Evolutionary conservation across 2,329 filamentous ascomycete species (phyloP).

Genomic region (Arachnomyces sp.): DNA sequence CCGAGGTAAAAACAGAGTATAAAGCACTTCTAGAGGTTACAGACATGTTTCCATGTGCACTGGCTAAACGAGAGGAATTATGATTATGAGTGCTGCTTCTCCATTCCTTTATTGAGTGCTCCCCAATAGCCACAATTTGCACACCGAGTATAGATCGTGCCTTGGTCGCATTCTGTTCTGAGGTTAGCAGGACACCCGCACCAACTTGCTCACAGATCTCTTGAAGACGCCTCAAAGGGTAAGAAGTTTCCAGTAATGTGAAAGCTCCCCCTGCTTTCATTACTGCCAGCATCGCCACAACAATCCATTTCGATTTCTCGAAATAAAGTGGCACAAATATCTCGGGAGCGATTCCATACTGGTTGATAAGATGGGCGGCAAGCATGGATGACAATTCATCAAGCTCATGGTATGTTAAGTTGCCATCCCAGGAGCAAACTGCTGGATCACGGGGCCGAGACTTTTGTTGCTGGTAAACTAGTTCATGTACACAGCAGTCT

Average conservation of each 20-base stretch:
- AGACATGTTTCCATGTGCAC: not conserved
- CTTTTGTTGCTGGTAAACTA: not conserved
- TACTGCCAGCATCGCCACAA: constrained; percentile 26
- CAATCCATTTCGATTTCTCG: constrained; percentile 28
- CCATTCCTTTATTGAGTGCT: too few species aligned
- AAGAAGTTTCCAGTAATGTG: constrained; percentile 28
- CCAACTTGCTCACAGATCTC: constrained; percentile 26
- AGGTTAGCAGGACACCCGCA: constrained; percentile 26
- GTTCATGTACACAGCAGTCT: too few species aligned
- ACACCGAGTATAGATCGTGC: constrained; percentile 23
- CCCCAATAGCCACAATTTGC: constrained; percentile 25
- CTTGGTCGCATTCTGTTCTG: constrained; percentile 23
- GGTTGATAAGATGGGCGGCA: not conserved
- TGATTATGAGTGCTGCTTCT: constrained; percentile 24
- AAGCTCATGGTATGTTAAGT: not conserved
- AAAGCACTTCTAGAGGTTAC: constrained; percentile 23
- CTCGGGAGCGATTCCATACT: constrained; percentile 14
- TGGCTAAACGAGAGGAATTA: constrained; percentile 14
- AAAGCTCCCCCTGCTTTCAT: constrained; percentile 29
- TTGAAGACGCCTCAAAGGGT: constrained; percentile 26
- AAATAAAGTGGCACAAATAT: constrained; percentile 26
- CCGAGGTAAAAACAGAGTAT: constrained; percentile 31
- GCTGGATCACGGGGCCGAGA: not conserved
- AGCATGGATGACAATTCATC: not conserved
- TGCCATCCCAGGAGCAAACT: not conserved